These are phyloP conservation scores for Fraxinus floribunda DNA, from an alignment of 305 asterid species.

Conservation along the genomic window DNA sequence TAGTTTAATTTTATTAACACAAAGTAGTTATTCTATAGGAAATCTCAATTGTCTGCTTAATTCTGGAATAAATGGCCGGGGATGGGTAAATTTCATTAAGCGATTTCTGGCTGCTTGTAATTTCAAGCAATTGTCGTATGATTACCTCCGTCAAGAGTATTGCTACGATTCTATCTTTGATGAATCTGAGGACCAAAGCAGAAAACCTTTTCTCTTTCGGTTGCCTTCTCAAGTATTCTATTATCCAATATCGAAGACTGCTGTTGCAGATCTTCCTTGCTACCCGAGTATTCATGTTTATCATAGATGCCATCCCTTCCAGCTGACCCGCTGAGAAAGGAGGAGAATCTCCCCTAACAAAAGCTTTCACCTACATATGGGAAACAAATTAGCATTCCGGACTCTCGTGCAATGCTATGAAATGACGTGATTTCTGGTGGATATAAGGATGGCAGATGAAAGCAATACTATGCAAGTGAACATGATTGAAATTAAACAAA, in stretches of 20 bases:
- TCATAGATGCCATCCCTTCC: constrained; percentile 79
- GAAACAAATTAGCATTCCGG: constrained; percentile 15
- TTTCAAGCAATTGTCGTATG: constrained; percentile 12
- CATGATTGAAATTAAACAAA: background rate
- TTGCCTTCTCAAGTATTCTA: constrained; percentile 83
- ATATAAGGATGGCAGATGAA: background rate
- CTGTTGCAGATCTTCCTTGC: constrained; percentile 65
- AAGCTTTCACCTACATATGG: constrained; percentile 74
- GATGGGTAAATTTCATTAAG: constrained; percentile 13
- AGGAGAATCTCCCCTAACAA: constrained; percentile 80
- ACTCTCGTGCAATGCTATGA: background rate
- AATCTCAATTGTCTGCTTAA: background rate
- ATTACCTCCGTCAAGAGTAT: constrained; percentile 81
- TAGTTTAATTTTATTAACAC: constrained; percentile 8
- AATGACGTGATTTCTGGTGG: background rate
- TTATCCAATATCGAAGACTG: constrained; percentile 85
- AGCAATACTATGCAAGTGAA: background rate
- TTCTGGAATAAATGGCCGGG: constrained; percentile 3
- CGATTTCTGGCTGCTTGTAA: constrained; percentile 2
- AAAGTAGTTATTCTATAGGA: background rate
- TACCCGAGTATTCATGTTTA: constrained; percentile 63
- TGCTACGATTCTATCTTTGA: constrained; percentile 86
- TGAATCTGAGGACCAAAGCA: constrained; percentile 82
- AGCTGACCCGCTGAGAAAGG: constrained; percentile 86
- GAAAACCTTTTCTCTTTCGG: constrained; percentile 59